phyloP scores from a whole-genome alignment of 345 rosid species.

The Combretum micranthum region DNA sequence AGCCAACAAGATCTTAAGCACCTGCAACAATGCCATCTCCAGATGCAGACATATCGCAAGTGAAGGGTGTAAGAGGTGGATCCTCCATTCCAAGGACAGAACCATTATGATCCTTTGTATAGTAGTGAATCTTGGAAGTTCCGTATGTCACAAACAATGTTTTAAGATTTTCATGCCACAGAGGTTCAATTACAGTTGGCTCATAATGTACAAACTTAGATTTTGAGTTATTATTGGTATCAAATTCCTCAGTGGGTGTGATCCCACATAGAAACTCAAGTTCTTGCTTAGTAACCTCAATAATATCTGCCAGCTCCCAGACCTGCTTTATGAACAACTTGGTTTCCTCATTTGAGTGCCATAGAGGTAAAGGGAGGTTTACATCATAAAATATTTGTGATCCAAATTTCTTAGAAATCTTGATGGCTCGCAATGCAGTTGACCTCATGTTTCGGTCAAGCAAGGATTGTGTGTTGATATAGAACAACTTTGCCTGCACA shows the following conservation, averaged over 20 bases:
- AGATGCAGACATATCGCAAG: constrained; percentile 80
- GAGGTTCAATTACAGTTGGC: constrained; percentile 52
- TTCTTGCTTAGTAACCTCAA: constrained; percentile 87
- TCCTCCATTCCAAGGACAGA: constrained; percentile 76
- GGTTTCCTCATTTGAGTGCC: constrained; percentile 76
- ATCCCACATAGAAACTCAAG: constrained; percentile 82
- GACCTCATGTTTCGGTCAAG: constrained; percentile 71
- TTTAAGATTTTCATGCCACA: constrained; percentile 79
- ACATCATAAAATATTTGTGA: constrained; percentile 69
- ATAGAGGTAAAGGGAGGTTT: constrained; percentile 76
- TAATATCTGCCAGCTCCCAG: constrained; percentile 65
- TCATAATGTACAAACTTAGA: constrained; percentile 70
- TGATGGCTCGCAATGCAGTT: constrained; percentile 59
- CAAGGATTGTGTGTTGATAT: constrained; percentile 74
- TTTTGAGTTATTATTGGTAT: constrained; percentile 46
- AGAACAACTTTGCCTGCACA: constrained; percentile 79
- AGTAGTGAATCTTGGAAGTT: constrained; percentile 84
- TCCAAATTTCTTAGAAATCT: constrained; percentile 64
- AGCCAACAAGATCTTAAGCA: constrained; percentile 14
- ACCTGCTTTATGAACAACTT: constrained; percentile 55
- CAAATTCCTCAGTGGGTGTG: constrained; percentile 57
- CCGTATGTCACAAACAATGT: constrained; percentile 86
- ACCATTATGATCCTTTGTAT: constrained; percentile 72
- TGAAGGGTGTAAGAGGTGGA: constrained; percentile 69
- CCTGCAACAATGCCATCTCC: constrained; percentile 97